phyloP scores from a whole-genome alignment of 345 rosid genomes.

The Brassica incana region DNA sequence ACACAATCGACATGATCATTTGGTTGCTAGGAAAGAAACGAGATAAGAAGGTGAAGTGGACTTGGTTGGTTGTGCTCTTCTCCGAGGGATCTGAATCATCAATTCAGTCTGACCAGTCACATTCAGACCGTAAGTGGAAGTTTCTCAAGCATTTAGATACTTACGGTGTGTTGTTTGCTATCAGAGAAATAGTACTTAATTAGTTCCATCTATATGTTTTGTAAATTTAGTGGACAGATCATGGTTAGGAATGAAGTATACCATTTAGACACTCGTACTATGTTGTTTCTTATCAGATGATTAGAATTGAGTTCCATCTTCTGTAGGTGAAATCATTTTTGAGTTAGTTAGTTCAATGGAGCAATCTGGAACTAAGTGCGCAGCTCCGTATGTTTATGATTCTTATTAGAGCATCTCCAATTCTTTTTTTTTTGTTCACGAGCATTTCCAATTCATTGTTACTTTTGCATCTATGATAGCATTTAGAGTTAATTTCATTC shows the following conservation, averaged over 20 bases:
- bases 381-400: constrained; percentile 70
- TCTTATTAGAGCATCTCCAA: constrained; percentile 38
- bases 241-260: not conserved
- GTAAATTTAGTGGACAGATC: constrained; percentile 18
- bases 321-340: not conserved
- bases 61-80: constrained; percentile 62
- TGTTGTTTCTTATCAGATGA: not conserved
- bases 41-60: constrained; percentile 55
- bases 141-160: not conserved
- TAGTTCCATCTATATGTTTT: too few relatives aligned
- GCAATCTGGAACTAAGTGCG: constrained; percentile 55
- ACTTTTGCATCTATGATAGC: too few relatives aligned
- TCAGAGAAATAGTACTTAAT: too few relatives aligned
- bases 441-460: too few relatives aligned
- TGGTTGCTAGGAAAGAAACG: constrained; percentile 58
- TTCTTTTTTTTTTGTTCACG: too few relatives aligned
- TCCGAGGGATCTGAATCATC: constrained; percentile 42
- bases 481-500: too few relatives aligned
- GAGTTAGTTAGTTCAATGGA: constrained; percentile 63
- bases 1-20: constrained; percentile 53
- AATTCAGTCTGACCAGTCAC: constrained; percentile 41
- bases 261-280: not conserved
- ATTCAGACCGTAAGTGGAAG: constrained; percentile 54
- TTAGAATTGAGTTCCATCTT: not conserved
- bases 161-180: not conserved